phyloP scores from a whole-genome alignment of 176 grass and related monocot species.

The Juncus inflexus region DNA sequence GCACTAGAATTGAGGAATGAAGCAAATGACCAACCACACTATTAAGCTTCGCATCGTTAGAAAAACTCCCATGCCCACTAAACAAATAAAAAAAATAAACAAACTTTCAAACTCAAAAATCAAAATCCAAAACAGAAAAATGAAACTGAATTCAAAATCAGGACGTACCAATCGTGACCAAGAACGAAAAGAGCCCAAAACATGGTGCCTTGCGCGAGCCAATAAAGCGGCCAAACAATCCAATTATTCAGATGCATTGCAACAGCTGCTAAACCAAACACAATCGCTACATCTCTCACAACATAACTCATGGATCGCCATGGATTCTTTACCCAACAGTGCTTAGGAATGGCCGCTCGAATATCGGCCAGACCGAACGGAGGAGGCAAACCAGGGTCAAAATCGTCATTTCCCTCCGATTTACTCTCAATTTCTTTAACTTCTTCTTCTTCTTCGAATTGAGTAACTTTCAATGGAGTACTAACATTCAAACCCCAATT shows the following conservation, averaged over 20 bases:
- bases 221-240: slow-evolving; percentile 93
- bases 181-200: slow-evolving; percentile 98
- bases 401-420: slow-evolving; percentile 24
- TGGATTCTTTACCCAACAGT: slow-evolving; percentile 90
- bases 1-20: slow-evolving; percentile 94
- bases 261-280: slow-evolving; percentile 71
- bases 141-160: neutral
- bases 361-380: slow-evolving; percentile 77
- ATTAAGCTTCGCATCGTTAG: slow-evolving; percentile 69
- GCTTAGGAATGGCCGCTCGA: slow-evolving; percentile 86
- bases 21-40: slow-evolving; percentile 91
- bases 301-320: slow-evolving; percentile 87
- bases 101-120: neutral
- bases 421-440: neutral
- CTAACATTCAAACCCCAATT: slow-evolving; percentile 80
- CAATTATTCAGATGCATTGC: slow-evolving; percentile 66
- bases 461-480: slow-evolving; percentile 36
- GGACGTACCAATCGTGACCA: slow-evolving; percentile 77
- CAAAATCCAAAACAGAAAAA: neutral
- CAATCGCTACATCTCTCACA: slow-evolving; percentile 62
- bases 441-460: slow-evolving; percentile 26
- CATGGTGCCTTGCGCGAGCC: slow-evolving; percentile 93
- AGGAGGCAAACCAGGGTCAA: slow-evolving; percentile 64
- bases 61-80: slow-evolving; percentile 97
- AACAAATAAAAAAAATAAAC: slow-evolving; percentile 10